Percentiles rank a stretch among this genome's conserved stretches.
Conservation (phyloP, 805 yeast genomes). For the Candida lessepsii region DNA sequence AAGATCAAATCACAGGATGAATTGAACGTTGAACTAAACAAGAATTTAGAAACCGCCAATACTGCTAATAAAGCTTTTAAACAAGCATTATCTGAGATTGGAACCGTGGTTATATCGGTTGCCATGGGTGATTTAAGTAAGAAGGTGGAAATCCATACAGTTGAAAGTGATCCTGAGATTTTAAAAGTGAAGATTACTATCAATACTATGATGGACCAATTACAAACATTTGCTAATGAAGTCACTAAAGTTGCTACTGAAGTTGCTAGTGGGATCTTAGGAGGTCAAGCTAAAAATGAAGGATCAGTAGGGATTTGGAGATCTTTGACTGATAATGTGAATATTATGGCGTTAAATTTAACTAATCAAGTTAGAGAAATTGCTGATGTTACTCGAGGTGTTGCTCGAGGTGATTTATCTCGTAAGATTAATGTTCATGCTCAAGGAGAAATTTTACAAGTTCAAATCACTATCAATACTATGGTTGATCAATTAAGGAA, state of each 20-base stretch:
- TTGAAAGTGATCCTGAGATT: conserved; percentile 76
- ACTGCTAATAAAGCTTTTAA: conserved; percentile 71
- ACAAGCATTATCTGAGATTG: conserved; percentile 73
- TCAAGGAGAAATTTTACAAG: conserved; percentile 82
- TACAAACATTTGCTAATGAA: conserved; percentile 76
- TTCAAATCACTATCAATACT: conserved; percentile 82
- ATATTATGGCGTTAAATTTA: conserved; percentile 83
- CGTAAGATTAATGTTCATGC: conserved; percentile 86
- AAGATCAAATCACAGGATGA: conserved; percentile 32
- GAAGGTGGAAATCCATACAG: conserved; percentile 70
- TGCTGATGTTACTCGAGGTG: conserved; percentile 87
- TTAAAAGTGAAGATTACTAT: conserved; percentile 76
- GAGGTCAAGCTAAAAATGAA: conserved; percentile 82
- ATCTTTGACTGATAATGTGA: conserved; percentile 77
- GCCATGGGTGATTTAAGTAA: conserved; percentile 86
- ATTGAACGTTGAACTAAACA: conserved; percentile 23
- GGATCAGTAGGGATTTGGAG: conserved; percentile 92
- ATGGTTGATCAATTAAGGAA: conserved; percentile 85
- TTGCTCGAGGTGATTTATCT: conserved; percentile 81
- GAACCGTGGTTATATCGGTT: conserved; percentile 82
- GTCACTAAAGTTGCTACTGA: conserved; percentile 86
- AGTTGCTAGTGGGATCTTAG: conserved; percentile 86
- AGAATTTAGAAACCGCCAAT: conserved; percentile 35
- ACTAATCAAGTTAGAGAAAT: conserved; percentile 73
- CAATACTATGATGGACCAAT: conserved; percentile 86